A percentile compares a stretch with the other conserved stretches of the same genome.
Conservation (phyloP, 2,329 filamentous ascomycete genomes). For the Aspergillus sp. region DNA sequence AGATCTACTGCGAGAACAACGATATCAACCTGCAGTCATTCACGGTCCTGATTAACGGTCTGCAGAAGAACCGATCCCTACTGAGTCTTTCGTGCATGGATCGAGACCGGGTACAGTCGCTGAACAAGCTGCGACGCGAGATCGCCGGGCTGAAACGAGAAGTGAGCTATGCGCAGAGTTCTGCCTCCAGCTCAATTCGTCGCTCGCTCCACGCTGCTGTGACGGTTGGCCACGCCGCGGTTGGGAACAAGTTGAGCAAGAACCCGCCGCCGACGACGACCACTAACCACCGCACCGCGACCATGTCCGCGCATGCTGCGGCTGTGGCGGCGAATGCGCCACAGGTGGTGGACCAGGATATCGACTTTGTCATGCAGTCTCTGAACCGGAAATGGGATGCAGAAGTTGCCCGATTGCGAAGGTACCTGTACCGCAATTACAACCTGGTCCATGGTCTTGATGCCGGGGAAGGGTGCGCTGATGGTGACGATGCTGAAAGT, state of each 20-base stretch:
- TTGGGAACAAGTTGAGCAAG: constrained; percentile 28
- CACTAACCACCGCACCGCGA: too few relatives aligned
- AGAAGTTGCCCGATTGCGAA: constrained; percentile 35
- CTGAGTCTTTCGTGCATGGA: constrained; percentile 56
- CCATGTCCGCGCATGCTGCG: constrained; percentile 8
- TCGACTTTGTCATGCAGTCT: constrained; percentile 34
- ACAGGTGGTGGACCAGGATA: constrained; percentile 28
- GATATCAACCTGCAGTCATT: constrained; percentile 63
- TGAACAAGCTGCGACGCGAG: constrained; percentile 52
- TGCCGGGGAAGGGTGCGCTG: constrained; percentile 7
- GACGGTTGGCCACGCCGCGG: constrained; percentile 20
- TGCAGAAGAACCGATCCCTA: constrained; percentile 57
- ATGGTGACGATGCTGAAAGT: constrained; percentile 25
- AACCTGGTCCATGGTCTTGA: constrained; percentile 31
- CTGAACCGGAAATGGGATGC: constrained; percentile 40
- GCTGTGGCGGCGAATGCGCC: constrained; percentile 14
- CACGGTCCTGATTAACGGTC: constrained; percentile 58
- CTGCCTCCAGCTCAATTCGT: constrained; percentile 33
- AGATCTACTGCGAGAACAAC: constrained; percentile 65
- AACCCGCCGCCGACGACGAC: constrained; percentile 9
- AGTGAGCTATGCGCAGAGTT: constrained; percentile 18
- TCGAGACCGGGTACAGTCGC: constrained; percentile 52
- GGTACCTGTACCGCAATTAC: constrained; percentile 41
- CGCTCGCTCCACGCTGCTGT: constrained; percentile 38
- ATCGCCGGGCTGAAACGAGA: constrained; percentile 45